phyloP scores from a whole-genome alignment of 139 green algal genomes.

The Zygnema circumcarinatum region DNA sequence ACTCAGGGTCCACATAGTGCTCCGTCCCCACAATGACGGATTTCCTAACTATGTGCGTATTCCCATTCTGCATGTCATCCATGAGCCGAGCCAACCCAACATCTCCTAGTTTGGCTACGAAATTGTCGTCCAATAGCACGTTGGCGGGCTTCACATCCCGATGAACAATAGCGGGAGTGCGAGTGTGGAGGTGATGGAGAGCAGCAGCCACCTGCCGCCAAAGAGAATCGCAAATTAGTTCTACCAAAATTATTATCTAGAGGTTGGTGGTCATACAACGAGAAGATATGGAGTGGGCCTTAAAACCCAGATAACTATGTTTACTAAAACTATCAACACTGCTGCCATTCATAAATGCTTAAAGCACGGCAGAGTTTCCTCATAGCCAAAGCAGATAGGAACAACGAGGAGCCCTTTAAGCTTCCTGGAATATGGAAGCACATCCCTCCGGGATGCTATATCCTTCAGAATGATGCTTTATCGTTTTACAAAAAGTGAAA shows the following conservation, averaged over 20 bases:
- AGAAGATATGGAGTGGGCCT: background rate
- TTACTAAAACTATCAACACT: background rate
- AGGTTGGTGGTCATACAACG: background rate
- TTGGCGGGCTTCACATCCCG: constrained; percentile 69
- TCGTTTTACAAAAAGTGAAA: too few relatives aligned
- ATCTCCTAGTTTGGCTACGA: constrained; percentile 77
- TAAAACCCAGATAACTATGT: too few relatives aligned
- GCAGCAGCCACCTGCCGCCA: constrained; percentile 21
- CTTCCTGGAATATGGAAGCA: background rate
- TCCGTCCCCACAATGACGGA: constrained; percentile 58
- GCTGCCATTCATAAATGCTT: background rate
- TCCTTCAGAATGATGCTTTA: background rate
- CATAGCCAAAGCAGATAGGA: background rate
- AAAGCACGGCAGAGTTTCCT: background rate
- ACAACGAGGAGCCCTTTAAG: background rate
- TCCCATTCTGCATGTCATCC: constrained; percentile 23
- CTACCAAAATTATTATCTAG: background rate
- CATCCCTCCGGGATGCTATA: background rate
- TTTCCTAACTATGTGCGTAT: constrained; percentile 55
- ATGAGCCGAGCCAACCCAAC: constrained; percentile 69
- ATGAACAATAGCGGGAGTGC: constrained; percentile 63
- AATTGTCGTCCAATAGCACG: constrained; percentile 74
- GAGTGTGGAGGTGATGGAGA: constrained; percentile 64
- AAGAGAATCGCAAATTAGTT: background rate
- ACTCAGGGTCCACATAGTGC: constrained; percentile 83